Conservation (phyloP, 495 filamentous ascomycete genomes). For the Pseudevernia furfuracea region DNA sequence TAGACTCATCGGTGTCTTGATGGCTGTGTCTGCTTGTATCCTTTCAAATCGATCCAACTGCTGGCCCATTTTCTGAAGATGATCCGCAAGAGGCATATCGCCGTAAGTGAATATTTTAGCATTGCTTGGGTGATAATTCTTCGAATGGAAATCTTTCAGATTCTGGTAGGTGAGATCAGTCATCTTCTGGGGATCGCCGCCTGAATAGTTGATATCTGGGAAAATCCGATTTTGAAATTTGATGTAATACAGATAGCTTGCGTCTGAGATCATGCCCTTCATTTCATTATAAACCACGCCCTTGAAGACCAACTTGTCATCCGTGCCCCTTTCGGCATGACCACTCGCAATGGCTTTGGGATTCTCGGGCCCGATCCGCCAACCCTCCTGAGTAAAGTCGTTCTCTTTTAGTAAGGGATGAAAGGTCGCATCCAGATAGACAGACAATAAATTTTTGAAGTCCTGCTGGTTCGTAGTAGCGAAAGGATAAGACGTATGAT, state of each 20-base stretch:
- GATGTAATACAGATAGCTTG: constrained; percentile 91
- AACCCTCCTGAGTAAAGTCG: constrained; percentile 96
- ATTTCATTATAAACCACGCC: constrained; percentile 99
- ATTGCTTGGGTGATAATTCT: constrained; percentile 95
- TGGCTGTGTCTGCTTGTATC: constrained; percentile 58
- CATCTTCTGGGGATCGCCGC: constrained; percentile 91
- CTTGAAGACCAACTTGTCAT: constrained; percentile 79
- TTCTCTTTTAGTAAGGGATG: constrained; percentile 77
- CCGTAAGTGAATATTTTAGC: constrained; percentile 93
- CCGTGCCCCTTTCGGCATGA: constrained; percentile 31
- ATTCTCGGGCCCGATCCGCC: constrained; percentile 90
- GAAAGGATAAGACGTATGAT: constrained; percentile 97
- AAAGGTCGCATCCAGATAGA: constrained; percentile 91
- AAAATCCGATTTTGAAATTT: constrained; percentile 90
- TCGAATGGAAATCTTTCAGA: constrained; percentile 73
- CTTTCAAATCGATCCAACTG: constrained; percentile 63
- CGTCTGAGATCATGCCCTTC: constrained; percentile 98
- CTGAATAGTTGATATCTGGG: constrained; percentile 88
- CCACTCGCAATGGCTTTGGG: constrained; percentile 48
- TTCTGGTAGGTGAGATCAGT: constrained; percentile 88
- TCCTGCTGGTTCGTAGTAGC: constrained; percentile 95
- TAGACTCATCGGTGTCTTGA: constrained; percentile 70
- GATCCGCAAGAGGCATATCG: constrained; percentile 75
- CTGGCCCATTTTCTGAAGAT: constrained; percentile 67
- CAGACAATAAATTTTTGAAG: constrained; percentile 90